These are phyloP conservation scores for Blastobotrys capitulatus DNA, from an alignment of 1,139 yeast species.

Conservation along the genomic window DNA sequence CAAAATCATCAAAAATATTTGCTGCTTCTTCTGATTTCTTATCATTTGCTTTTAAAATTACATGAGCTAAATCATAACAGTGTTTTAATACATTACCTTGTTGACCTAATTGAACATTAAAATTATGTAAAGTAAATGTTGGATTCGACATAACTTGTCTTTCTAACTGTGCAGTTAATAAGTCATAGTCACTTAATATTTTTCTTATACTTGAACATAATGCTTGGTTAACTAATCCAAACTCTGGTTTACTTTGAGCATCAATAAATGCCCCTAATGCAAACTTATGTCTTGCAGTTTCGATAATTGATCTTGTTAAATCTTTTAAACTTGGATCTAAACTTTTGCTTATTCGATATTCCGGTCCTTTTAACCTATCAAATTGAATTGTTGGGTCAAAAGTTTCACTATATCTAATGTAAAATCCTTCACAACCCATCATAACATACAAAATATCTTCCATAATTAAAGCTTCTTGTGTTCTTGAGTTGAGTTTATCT, in stretches of 20 bases:
- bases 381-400: slow-evolving; percentile 43
- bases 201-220: slow-evolving; percentile 56
- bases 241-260: slow-evolving; percentile 46
- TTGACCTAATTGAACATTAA: slow-evolving; percentile 41
- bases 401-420: slow-evolving; percentile 60
- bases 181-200: slow-evolving; percentile 46
- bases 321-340: slow-evolving; percentile 73
- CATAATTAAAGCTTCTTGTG: slow-evolving; percentile 67
- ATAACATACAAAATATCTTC: slow-evolving; percentile 66
- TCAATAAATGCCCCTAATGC: slow-evolving; percentile 53
- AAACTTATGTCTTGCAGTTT: slow-evolving; percentile 57
- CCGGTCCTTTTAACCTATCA: slow-evolving; percentile 59
- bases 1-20: slow-evolving; percentile 25
- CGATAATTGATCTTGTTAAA: slow-evolving; percentile 57
- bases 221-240: slow-evolving; percentile 73
- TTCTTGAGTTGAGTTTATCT: slow-evolving; percentile 10
- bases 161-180: slow-evolving; percentile 49
- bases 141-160: slow-evolving; percentile 44
- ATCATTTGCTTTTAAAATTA: slow-evolving; percentile 38
- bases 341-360: slow-evolving; percentile 63
- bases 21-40: slow-evolving; percentile 24
- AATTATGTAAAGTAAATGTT: slow-evolving; percentile 42
- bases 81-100: slow-evolving; percentile 44
- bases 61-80: slow-evolving; percentile 49
- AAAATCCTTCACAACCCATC: slow-evolving; percentile 74